Conservation (phyloP, 2,329 filamentous ascomycete genomes). For the Exophiala viscosa region DNA sequence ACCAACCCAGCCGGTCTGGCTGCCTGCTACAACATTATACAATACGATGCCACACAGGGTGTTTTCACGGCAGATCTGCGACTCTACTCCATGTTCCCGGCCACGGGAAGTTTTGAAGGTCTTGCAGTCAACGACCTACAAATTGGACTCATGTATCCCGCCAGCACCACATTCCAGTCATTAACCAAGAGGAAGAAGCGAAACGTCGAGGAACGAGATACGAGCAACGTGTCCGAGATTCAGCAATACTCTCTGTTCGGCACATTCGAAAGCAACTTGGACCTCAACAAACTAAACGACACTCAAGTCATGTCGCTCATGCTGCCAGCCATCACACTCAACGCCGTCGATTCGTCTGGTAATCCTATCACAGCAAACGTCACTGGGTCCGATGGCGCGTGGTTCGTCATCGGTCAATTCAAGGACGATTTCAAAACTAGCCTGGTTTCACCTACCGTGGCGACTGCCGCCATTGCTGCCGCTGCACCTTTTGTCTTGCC, state of each 20-base stretch:
- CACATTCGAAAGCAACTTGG: slow-evolving; percentile 29
- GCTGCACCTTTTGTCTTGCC: slow-evolving; percentile 33
- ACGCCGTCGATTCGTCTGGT: slow-evolving; percentile 23
- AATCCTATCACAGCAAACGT: slow-evolving; percentile 31
- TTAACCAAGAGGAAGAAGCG: slow-evolving; percentile 23
- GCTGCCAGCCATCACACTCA: slow-evolving; percentile 35
- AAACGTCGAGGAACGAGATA: slow-evolving; percentile 14
- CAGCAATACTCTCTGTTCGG: slow-evolving; percentile 35
- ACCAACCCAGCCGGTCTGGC: slow-evolving; percentile 73
- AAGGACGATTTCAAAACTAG: slow-evolving; percentile 23
- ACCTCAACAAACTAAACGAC: slow-evolving; percentile 30
- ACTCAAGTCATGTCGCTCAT: slow-evolving; percentile 33
- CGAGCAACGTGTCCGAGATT: slow-evolving; percentile 27
- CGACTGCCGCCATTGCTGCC: slow-evolving; percentile 27
- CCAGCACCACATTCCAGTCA: slow-evolving; percentile 25
- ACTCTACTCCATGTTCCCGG: slow-evolving; percentile 64
- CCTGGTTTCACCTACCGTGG: slow-evolving; percentile 26
- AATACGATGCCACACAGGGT: slow-evolving; percentile 63
- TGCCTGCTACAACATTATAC: slow-evolving; percentile 77
- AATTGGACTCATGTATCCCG: slow-evolving; percentile 30
- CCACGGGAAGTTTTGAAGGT: slow-evolving; percentile 48
- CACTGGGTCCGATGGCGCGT: slow-evolving; percentile 33
- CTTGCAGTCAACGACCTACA: slow-evolving; percentile 34
- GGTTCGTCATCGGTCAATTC: slow-evolving; percentile 36
- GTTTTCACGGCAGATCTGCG: slow-evolving; percentile 74